Base-by-base conservation (phyloP, 2,329 filamentous ascomycete species). In the Ophiobolus disseminans region DNA sequence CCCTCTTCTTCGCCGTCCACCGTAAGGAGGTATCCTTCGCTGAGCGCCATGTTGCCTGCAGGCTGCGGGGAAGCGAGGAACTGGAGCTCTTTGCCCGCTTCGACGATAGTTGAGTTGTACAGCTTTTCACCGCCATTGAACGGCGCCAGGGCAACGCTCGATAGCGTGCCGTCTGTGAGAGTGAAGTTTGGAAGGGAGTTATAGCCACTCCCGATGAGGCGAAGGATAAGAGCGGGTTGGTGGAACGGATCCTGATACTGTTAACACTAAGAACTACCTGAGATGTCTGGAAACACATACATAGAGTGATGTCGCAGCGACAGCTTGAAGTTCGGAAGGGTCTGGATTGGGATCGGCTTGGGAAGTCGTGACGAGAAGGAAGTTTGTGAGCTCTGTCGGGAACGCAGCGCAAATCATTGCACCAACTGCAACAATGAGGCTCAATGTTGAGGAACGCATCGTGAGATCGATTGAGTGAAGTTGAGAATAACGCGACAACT, bases 351-450 rank as follows among this genome's bases (percentile, higher is more conserved):
- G 31, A 17, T 55, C 41, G 25, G 57, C 45, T 42, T 70, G 67
- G 36, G 66, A 51, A 13, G 74, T 73, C 2, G 74, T 75, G n/a
- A 76, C 71, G 48, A 77, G 71, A 47, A 70, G 65, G 65, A 76
- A 75, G 45, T 68, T 52, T 31, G 50, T 58, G 22, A 58, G 49
- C 10, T 57, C 36, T 20, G 58, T 48, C 2, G 56, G 57, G 3
- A 57, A 49, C 8, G 62, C 58, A 3, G 50, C 17, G 19, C 39
- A 37, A 1, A 58, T 9, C 4, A 53, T 35, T 8, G 49, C 36
- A 20, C 42, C 39, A 4, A 44, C 16, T 8, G 48, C 16, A 8
- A 45, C 31, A 4, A 60, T 17, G n/a, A 58, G 25, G 10, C 36
- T 31, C 9, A 57, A 14, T 7, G 45, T 54, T 30, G 53, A 46